Conservation (phyloP, 495 filamentous ascomycete species). For the Aspergillus coremiiformis region DNA sequence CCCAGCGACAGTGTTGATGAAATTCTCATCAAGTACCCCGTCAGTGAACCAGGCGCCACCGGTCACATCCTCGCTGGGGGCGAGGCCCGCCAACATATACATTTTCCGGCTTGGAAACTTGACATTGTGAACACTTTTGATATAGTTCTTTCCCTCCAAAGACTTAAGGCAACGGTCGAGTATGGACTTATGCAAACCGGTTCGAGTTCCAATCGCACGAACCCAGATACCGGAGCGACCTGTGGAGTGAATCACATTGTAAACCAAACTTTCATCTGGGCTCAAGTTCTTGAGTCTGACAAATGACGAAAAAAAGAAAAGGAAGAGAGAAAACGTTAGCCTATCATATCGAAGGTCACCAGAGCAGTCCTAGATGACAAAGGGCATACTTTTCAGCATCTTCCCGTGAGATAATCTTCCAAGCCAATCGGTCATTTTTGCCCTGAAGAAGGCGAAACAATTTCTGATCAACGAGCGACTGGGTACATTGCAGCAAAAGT, state of each 20-base stretch:
- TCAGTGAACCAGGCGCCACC: conserved; percentile 93
- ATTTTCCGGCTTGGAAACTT: conserved; percentile 55
- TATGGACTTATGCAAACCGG: conserved; percentile 70
- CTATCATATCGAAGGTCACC: conserved; percentile 4
- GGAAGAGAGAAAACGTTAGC: too few species aligned
- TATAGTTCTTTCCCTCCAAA: conserved; percentile 76
- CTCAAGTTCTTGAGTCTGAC: conserved; percentile 60
- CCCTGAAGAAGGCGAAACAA: conserved; percentile 54
- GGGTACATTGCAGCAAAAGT: conserved; percentile 52
- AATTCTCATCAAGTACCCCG: conserved; percentile 74
- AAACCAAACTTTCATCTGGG: conserved; percentile 70
- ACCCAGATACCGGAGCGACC: conserved; percentile 82
- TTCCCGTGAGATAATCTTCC: conserved; percentile 57
- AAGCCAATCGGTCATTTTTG: conserved; percentile 50
- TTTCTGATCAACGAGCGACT: conserved; percentile 57
- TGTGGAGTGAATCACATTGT: conserved; percentile 74
- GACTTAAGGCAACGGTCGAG: conserved; percentile 69
- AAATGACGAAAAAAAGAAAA: too few species aligned
- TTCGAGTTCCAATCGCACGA: conserved; percentile 63
- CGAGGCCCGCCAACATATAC: conserved; percentile 58
- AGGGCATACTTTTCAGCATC: conserved; percentile 63
- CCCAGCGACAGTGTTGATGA: conserved; percentile 64
- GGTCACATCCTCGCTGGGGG: conserved; percentile 78
- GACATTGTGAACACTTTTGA: conserved; percentile 63
- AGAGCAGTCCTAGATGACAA: not conserved